A percentile compares a stretch with the other conserved stretches of the same genome.
Evolutionary conservation across 208 protist species (phyloP).

Genomic region (Trypanosoma avium): DNA sequence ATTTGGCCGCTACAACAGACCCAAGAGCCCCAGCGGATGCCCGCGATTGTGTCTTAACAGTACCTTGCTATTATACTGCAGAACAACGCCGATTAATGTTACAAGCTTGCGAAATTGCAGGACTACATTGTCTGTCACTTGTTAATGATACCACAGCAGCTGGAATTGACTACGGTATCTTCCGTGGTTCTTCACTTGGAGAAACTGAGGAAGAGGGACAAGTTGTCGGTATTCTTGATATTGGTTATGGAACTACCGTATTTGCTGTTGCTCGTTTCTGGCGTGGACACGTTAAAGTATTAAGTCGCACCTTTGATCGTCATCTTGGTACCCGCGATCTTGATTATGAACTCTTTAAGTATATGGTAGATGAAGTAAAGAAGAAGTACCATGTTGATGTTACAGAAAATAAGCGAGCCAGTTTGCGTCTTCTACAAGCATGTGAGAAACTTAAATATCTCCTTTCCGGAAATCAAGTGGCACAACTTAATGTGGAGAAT

Average conservation of each 20-base stretch:
- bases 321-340: conserved; percentile 85
- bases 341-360: conserved; percentile 77
- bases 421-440: conserved; percentile 75
- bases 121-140: conserved; percentile 86
- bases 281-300: conserved; percentile 77
- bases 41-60: conserved; percentile 81
- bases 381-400: conserved; percentile 90
- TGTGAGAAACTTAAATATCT: conserved; percentile 92
- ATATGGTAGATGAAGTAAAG: conserved; percentile 78
- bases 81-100: conserved; percentile 81
- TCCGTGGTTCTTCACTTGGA: conserved; percentile 73
- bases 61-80: conserved; percentile 87
- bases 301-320: conserved; percentile 76
- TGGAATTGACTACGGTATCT: conserved; percentile 92
- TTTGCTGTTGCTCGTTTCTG: conserved; percentile 85
- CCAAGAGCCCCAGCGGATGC: conserved; percentile 56
- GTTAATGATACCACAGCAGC: conserved; percentile 90
- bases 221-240: conserved; percentile 84
- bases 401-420: conserved; percentile 73
- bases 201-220: conserved; percentile 82
- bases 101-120: conserved; percentile 85
- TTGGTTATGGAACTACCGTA: conserved; percentile 83
- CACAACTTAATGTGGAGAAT: conserved; percentile 88
- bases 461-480: conserved; percentile 83
- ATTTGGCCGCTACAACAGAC: conserved; percentile 63